Percentiles rank a stretch among this genome's conserved stretches.
Evolutionary conservation across 1,139 yeast species (phyloP).

Genomic region (Geotrichum bryndzae): DNA sequence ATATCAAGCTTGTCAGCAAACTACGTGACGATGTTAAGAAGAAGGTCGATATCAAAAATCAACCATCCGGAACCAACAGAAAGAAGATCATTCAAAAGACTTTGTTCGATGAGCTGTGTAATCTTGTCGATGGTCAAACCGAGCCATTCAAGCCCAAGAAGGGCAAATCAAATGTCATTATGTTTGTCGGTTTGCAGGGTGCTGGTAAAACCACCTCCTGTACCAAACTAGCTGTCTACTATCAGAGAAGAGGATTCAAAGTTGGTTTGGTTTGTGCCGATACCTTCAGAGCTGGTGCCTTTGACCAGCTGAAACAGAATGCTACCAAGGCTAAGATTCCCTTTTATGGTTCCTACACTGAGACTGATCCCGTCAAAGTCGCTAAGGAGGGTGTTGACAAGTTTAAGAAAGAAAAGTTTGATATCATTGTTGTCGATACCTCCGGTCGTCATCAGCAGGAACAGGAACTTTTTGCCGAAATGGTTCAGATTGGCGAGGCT

Average conservation of each 20-base stretch:
- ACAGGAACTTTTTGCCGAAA: slow-evolving; percentile 82
- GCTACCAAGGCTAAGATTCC: slow-evolving; percentile 95
- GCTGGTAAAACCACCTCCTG: slow-evolving; percentile 98
- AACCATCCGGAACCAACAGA: slow-evolving; percentile 48
- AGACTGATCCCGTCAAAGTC: slow-evolving; percentile 91
- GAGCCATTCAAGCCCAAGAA: slow-evolving; percentile 81
- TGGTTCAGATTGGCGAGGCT: slow-evolving; percentile 85
- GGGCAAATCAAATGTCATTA: slow-evolving; percentile 64
- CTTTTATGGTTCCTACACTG: slow-evolving; percentile 89
- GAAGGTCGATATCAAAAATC: slow-evolving; percentile 48
- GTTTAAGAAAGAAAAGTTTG: slow-evolving; percentile 87
- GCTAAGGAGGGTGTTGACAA: slow-evolving; percentile 88
- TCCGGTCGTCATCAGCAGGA: slow-evolving; percentile 98
- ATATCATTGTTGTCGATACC: slow-evolving; percentile 91
- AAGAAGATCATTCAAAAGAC: slow-evolving; percentile 83
- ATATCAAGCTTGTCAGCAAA: slow-evolving; percentile 71
- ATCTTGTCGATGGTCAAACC: slow-evolving; percentile 62
- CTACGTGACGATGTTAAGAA: slow-evolving; percentile 68
- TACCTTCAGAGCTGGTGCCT: slow-evolving; percentile 98
- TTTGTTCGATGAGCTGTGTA: slow-evolving; percentile 86
- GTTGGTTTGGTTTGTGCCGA: slow-evolving; percentile 98
- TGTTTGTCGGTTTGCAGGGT: slow-evolving; percentile 98
- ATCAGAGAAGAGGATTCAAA: slow-evolving; percentile 87
- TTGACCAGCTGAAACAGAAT: slow-evolving; percentile 95
- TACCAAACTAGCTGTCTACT: slow-evolving; percentile 92